phyloP scores from a whole-genome alignment of 140 eudicot species.

The Ambrosia hybrid region DNA sequence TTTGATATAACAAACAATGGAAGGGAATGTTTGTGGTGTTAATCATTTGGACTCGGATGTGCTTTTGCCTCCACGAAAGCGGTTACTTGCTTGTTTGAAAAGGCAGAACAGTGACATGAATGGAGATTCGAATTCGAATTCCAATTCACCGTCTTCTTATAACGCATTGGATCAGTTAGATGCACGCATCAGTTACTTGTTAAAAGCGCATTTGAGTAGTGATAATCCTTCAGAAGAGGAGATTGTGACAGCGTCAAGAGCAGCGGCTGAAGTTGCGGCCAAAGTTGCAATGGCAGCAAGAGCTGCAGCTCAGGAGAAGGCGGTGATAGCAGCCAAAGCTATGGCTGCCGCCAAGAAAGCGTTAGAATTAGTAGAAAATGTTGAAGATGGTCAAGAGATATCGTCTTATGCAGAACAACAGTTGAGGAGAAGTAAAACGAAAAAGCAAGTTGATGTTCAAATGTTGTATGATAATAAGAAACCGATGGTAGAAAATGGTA shows the following conservation, averaged over 20 bases:
- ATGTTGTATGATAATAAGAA: slow-evolving; percentile 54
- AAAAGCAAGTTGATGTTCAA: slow-evolving; percentile 62
- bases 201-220: slow-evolving; percentile 37
- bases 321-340: slow-evolving; percentile 60
- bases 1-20: slow-evolving; percentile 60
- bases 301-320: slow-evolving; percentile 74
- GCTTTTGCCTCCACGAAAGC: slow-evolving; percentile 84
- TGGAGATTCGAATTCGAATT: slow-evolving; percentile 3
- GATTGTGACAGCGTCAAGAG: slow-evolving; percentile 55
- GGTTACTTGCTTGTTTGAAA: slow-evolving; percentile 78
- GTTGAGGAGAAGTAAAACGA: slow-evolving; percentile 44
- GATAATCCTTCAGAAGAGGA: slow-evolving; percentile 65
- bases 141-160: slow-evolving; percentile 33
- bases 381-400: slow-evolving; percentile 44
- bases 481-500: slow-evolving; percentile 34
- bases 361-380: slow-evolving; percentile 56
- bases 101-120: slow-evolving; percentile 61
- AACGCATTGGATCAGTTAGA: slow-evolving; percentile 44
- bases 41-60: slow-evolving; percentile 73
- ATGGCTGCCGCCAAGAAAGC: slow-evolving; percentile 88
- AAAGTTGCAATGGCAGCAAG: slow-evolving; percentile 68
- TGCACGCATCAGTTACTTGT: slow-evolving; percentile 43
- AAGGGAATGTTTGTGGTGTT: slow-evolving; percentile 52
- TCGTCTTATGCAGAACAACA: slow-evolving; percentile 33
- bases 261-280: slow-evolving; percentile 59